A percentile compares a stretch with the other conserved stretches of the same genome.
These are phyloP conservation scores for Coemansia sp. DNA, from an alignment of 192 early-diverging fungal species.

Conservation along the genomic window DNA sequence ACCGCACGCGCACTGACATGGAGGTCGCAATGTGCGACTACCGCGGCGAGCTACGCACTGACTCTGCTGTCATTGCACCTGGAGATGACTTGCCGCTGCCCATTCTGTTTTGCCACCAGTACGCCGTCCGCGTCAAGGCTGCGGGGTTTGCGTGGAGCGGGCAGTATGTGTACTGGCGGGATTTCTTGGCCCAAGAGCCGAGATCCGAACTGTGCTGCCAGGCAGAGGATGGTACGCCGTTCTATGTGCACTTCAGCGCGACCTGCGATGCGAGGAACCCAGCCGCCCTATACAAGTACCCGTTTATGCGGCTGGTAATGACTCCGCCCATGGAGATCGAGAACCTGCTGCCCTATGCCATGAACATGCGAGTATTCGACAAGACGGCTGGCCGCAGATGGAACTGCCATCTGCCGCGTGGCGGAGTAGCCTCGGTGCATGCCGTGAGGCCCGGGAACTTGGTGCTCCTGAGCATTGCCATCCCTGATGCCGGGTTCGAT, in stretches of 20 bases:
- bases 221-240: conserved; percentile 41
- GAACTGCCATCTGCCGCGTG: conserved; percentile 65
- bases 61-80: conserved; percentile 59
- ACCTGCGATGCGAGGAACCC: conserved; percentile 40
- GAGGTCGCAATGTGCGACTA: conserved; percentile 79
- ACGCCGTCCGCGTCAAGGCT: conserved; percentile 78
- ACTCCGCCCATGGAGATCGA: conserved; percentile 86
- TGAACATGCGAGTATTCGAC: conserved; percentile 79
- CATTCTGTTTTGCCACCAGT: conserved; percentile 80
- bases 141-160: conserved; percentile 81
- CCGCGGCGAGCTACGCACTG: conserved; percentile 58
- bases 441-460: conserved; percentile 82
- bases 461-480: conserved; percentile 71
- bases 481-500: conserved; percentile 74
- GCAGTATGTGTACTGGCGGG: conserved; percentile 80
- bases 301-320: conserved; percentile 76
- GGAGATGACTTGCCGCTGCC: conserved; percentile 86
- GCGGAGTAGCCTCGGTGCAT: conserved; percentile 76
- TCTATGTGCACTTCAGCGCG: conserved; percentile 49
- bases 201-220: conserved; percentile 60
- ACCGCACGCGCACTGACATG: conserved; percentile 75
- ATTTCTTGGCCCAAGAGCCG: conserved; percentile 58
- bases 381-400: conserved; percentile 70
- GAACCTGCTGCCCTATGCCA: conserved; percentile 90
- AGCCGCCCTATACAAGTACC: conserved; percentile 61